A percentile compares a stretch with the other conserved stretches of the same genome.
These are phyloP conservation scores for Chlamydomonas sp. DNA, from an alignment of 139 green algal species.

Conservation along the genomic window DNA sequence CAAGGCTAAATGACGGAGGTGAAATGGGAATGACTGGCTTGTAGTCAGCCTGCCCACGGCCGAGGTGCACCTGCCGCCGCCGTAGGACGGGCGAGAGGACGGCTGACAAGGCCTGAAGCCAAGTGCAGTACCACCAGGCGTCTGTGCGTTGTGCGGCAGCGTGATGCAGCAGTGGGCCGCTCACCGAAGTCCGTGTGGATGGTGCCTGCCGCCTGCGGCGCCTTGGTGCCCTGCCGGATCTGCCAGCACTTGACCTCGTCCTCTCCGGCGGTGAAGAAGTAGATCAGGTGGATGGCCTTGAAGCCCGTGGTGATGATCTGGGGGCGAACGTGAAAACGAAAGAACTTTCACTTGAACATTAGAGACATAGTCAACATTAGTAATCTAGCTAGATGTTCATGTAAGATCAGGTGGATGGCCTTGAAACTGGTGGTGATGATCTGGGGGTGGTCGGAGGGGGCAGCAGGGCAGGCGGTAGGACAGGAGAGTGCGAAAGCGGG, in stretches of 20 bases:
- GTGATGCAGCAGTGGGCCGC: no score
- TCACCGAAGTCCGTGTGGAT: conserved; percentile 97
- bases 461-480: no score
- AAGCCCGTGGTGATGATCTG: conserved; percentile 99
- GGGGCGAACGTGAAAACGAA: conserved; percentile 63
- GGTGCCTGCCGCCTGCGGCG: conserved; percentile 93
- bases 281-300: conserved; percentile 93
- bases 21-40: no score
- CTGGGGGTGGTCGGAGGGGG: conserved; percentile 78
- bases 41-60: no score
- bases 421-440: conserved; percentile 96
- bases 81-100: no score
- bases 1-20: no score
- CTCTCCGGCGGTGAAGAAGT: conserved; percentile 98
- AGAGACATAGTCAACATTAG: background rate
- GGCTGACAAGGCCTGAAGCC: no score
- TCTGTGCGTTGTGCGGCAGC: no score
- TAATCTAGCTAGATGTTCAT: background rate
- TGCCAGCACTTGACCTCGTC: conserved; percentile 98
- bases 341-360: background rate
- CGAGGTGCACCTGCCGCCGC: no score
- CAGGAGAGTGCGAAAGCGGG: no score
- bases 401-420: conserved; percentile 88
- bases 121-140: no score
- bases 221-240: conserved; percentile 88